These are phyloP conservation scores for Coprinopsis sp. DNA, from an alignment of 768 basidiomycete species.

Conservation along the genomic window DNA sequence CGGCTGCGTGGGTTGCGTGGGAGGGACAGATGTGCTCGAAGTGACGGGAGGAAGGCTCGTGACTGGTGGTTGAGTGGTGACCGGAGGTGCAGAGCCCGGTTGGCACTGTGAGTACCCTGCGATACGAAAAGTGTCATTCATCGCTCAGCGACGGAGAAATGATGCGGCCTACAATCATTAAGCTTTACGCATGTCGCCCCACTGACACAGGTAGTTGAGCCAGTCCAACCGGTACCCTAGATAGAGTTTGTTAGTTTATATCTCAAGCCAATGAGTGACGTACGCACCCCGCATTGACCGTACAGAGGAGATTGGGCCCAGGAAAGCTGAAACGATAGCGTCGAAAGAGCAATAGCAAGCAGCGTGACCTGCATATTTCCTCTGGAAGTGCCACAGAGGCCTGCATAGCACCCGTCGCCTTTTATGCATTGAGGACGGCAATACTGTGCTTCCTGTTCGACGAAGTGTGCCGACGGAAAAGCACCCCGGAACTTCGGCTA, in stretches of 20 bases:
- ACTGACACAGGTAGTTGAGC: constrained; percentile 7
- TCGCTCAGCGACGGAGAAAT: too few relatives aligned
- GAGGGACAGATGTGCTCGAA: constrained; percentile 3
- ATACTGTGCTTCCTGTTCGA: too few relatives aligned
- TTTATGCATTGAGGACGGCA: too few relatives aligned
- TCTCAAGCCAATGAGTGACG: neutral
- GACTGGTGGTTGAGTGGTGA: constrained; percentile 1
- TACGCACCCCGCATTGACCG: constrained; percentile 8
- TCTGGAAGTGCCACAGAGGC: too few relatives aligned
- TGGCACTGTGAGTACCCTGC: constrained; percentile 26
- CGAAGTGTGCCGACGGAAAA: too few relatives aligned
- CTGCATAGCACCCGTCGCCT: too few relatives aligned
- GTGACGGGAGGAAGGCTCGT: constrained; percentile 7
- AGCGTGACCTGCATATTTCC: too few relatives aligned
- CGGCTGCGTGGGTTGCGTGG: constrained; percentile 12
- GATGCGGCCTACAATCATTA: constrained; percentile 9
- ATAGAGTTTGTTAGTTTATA: too few relatives aligned
- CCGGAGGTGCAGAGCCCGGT: constrained; percentile 15
- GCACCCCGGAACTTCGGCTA: too few relatives aligned
- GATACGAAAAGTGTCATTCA: neutral
- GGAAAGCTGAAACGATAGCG: too few relatives aligned
- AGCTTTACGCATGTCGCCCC: constrained; percentile 12
- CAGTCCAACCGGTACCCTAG: constrained; percentile 12
- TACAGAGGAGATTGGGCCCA: constrained; percentile 3
- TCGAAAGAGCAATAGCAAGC: too few relatives aligned